A percentile compares a stretch with the other conserved stretches of the same genome.
phyloP scores from a whole-genome alignment of 179 eudicot species.

The Patellifolia procumbens region DNA sequence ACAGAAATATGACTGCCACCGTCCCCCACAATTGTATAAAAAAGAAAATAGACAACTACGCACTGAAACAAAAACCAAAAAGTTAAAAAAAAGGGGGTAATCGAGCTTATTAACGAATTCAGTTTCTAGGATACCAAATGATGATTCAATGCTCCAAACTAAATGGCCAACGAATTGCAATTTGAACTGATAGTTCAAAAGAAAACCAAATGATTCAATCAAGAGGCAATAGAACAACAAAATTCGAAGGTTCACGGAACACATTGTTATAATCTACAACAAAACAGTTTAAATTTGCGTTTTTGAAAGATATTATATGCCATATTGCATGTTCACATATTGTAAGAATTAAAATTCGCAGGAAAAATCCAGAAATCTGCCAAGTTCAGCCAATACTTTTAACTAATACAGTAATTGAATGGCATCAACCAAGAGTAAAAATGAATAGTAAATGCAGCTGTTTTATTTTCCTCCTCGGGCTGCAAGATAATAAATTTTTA shows the following conservation, averaged over 20 bases:
- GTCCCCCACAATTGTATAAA: constrained; percentile 24
- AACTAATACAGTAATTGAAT: constrained; percentile 1
- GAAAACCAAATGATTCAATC: background rate
- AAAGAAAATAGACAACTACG: constrained; percentile 11
- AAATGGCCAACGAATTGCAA: constrained; percentile 13
- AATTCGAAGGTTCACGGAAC: background rate
- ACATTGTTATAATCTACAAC: background rate
- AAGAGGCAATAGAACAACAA: background rate
- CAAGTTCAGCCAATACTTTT: constrained; percentile 3
- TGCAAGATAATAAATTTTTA: background rate
- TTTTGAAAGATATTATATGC: constrained; percentile 11
- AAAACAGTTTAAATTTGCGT: background rate
- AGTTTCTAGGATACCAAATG: background rate
- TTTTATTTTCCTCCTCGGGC: background rate
- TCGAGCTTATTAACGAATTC: background rate
- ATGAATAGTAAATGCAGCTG: background rate
- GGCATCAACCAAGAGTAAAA: background rate
- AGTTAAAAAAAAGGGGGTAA: background rate
- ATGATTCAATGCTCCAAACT: constrained; percentile 6
- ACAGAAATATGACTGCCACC: constrained; percentile 32
- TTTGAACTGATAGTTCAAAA: background rate
- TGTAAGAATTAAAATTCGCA: background rate
- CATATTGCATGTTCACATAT: constrained; percentile 21
- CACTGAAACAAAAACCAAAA: constrained; percentile 5
- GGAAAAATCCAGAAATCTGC: constrained; percentile 15